Percentiles rank a stretch among this genome's conserved stretches.
Conservation (phyloP, 2,329 filamentous ascomycete genomes). For the Aspergillus uvarum region DNA sequence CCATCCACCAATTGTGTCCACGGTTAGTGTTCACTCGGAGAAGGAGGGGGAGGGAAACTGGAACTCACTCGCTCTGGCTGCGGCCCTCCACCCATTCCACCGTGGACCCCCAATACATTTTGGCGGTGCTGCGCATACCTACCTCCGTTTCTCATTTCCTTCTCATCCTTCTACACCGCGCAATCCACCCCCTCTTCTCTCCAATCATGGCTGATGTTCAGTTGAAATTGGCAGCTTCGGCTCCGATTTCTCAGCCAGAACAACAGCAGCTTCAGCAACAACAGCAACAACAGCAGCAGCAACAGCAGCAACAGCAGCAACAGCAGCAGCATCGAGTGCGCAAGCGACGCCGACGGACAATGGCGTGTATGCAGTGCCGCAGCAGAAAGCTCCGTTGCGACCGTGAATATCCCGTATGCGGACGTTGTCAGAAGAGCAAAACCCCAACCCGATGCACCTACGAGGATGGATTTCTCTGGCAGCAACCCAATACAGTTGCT, state of each 20-base stretch:
- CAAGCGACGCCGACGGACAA: slow-evolving; percentile 41
- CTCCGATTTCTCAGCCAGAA: slow-evolving; percentile 6
- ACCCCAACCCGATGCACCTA: slow-evolving; percentile 40
- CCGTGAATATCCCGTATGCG: slow-evolving; percentile 42
- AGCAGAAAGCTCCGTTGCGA: slow-evolving; percentile 46
- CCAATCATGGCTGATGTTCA: slow-evolving; percentile 19
- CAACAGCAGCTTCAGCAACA: slow-evolving; percentile 2
- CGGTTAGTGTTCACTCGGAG: neutral
- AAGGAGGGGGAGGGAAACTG: neutral
- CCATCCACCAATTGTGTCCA: neutral
- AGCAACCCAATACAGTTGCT: slow-evolving; percentile 37
- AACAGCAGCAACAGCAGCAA: slow-evolving; percentile 8
- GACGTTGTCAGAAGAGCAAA: slow-evolving; percentile 40
- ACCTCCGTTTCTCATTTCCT: too few species aligned
- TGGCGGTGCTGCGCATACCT: too few species aligned
- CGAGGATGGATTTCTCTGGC: slow-evolving; percentile 42
- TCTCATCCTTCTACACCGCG: neutral
- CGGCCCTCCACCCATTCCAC: too few species aligned
- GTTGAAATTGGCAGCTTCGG: slow-evolving; percentile 8
- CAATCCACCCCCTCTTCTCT: neutral
- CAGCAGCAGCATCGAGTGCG: slow-evolving; percentile 30
- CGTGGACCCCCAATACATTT: too few species aligned
- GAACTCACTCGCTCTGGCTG: too few species aligned
- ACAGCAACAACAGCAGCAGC: slow-evolving; percentile 15
- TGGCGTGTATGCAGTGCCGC: slow-evolving; percentile 45